These are phyloP conservation scores for Acacia concinna DNA, from an alignment of 331 rosid species.

Conservation along the genomic window DNA sequence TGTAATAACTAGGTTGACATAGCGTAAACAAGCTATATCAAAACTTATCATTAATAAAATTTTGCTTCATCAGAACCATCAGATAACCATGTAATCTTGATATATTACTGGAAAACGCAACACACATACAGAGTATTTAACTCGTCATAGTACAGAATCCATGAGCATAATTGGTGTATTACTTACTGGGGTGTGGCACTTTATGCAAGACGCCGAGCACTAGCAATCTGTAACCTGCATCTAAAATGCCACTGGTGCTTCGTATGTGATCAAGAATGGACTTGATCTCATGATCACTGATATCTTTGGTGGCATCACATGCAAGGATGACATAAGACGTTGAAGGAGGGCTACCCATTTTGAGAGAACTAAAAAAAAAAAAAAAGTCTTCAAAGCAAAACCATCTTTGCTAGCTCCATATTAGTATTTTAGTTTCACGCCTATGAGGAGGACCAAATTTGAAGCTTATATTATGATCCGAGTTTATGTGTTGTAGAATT, in stretches of 20 bases:
- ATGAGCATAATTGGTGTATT: background rate
- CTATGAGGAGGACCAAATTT: background rate
- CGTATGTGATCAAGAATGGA: constrained; percentile 37
- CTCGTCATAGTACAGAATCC: background rate
- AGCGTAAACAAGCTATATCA: background rate
- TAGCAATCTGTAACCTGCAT: constrained; percentile 51
- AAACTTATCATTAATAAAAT: background rate
- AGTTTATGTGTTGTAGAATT: background rate
- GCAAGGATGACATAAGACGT: constrained; percentile 55
- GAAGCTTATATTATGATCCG: background rate
- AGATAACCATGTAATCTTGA: background rate
- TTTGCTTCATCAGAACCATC: background rate
- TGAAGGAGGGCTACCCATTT: constrained; percentile 42
- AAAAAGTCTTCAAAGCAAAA: background rate
- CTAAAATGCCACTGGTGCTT: constrained; percentile 42
- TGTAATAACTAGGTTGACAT: background rate
- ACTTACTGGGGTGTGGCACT: constrained; percentile 51
- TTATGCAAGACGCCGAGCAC: constrained; percentile 68
- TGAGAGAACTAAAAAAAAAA: background rate
- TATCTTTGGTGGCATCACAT: constrained; percentile 69
- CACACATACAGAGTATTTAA: background rate
- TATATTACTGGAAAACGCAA: background rate
- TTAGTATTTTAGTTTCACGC: background rate
- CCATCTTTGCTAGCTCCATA: background rate
- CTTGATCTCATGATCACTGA: constrained; percentile 46